Evolutionary conservation across 148 eudicot species (phyloP), one percentile per base, ranked within the genome.

Genomic region (Nepenthes mirabilis): DNA sequence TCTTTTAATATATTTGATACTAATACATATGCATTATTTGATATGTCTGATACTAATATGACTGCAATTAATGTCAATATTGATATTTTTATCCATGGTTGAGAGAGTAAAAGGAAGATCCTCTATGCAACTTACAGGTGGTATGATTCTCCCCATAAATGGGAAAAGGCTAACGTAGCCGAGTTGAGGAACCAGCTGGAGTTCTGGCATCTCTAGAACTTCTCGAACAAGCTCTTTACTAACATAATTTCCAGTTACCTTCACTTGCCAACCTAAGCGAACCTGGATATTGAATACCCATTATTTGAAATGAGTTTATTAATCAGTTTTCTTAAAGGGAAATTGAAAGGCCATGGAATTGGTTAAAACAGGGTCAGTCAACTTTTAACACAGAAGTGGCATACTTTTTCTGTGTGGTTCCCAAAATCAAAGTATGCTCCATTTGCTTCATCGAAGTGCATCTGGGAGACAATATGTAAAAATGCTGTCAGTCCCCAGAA

Each of bases 131-230:
- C 98, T 91, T 77, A 93, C 98, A 74, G 87, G 78, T 59, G 96
- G 98, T 64, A 93, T 84, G 65, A 88, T 80, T 75, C 73, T 83
- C 62, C 79, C 78, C 73, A 93, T 80, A 61, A 93, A 82, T 33
- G 98, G 98, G 67, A 93, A 93, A 47, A 93, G 83, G 81, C 95
- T 82, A 55, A 88, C 87, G 68, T 93, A 93, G 73, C 98, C 98
- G 72, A 88, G 57, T 67, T 93, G 98, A 65, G 98, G 98, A 75
- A 88, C 95, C 65, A 93, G 74, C 57, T 80, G 85, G 67, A 86
- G 72, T 66, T 57, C 75, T 34, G 98, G 98, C 62, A 58, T 62
- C 77, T 86, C 94, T 14, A 72, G 67, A 55, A 86, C 95, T 75
- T 88, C 91, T 48, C 91, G 77, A 34, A 88, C 75, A 56, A 85